Evolutionary conservation across 2,329 filamentous ascomycete species (phyloP), one percentile per base, ranked within the genome.

Genomic region (Eurotiales sp.): DNA sequence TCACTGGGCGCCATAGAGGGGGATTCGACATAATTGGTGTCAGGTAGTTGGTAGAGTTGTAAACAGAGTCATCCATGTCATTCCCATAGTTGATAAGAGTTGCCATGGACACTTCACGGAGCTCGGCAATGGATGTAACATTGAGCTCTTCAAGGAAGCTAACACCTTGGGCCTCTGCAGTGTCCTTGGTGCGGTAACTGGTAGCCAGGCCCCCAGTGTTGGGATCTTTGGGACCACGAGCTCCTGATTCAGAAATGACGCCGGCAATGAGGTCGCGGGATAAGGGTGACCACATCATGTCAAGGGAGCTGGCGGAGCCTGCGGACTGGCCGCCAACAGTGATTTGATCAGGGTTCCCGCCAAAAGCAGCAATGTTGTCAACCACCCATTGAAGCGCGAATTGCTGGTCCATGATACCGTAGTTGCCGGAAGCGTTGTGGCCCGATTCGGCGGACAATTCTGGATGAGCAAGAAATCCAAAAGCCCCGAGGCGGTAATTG

Each of bases 111-210:
- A 74, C 56, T 11, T 67, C 54, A 4, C 74, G 68, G 8, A 72
- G 69, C 57, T 74, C 65, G 17, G 65, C 64, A 37, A 77, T 59
- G 5, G 65, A 69, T 29, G 61, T 62, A 23, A 73, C 71, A 39
- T 73, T 73, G 12, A 71, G 53, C 1, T 68, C 51, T 3, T 56
- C 51, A 4, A 77, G 61, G 58, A 72, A 77, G 2, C 55, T 54
- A 4, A 69, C 55, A 15, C 58, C 58, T 19, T 54, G 37, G 4
- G 50, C 30, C 44, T 58, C 56, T 8, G 65, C 64, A 11, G 50
- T 56, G 12, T 46, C 50, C 44, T 60, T 62, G 19, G 48, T 58
- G 63, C 63, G 8, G 64, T 27, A 27, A 10, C 25, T 27, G 10
- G 25, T 27, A 6, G 25, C 64, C 0, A 59, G 52, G 44, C 58